Base-by-base conservation (phyloP, 805 yeast genomes). In the Candida dendrica region DNA sequence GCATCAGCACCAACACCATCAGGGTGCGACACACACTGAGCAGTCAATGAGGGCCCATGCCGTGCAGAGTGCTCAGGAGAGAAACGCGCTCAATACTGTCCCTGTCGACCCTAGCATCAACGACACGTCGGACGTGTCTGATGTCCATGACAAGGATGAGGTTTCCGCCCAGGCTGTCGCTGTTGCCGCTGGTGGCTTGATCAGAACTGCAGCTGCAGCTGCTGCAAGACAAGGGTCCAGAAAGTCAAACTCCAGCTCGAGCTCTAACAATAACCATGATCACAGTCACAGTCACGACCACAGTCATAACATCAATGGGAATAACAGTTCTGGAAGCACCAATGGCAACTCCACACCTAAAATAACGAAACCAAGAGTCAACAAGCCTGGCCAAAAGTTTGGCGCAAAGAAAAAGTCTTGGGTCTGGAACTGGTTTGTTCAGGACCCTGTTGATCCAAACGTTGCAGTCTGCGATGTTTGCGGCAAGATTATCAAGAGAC, bases 361-460 rank as follows among this genome's bases (percentile, higher is more conserved):
- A 36, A 34, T 40, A 6, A 13, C 50, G 4, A 56, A 52, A 40
- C 56, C 59, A 43, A 50, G 65, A 34, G 49, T 55, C 17, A 73
- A 72, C 51, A 63, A 73, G 40, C 79, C 79, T 1, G 79, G 79
- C 7, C 77, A 71, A 48, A 71, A 68, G 49, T 74, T 74, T 45
- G 82, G 82, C 15, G 82, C 82, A 15, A 75, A 74, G 51, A 76
- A 76, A 65, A 71, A 69, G 48, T 74, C 78, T 27, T 77, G 81
- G 81, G 81, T 76, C 13, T 77, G 82, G 82, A 58, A 69, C 17
- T 77, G 82, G 81, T 77, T 76, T 50, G 64, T 64, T 13, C 81
- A 77, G 50, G 79, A 75, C 51, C 52, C 55, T 15, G 47, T 47
- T 16, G 73, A 77, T 48, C 65, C 71, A 39, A 73, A 74, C 42